Conservation (phyloP, 371 early-diverging fungal genomes). For the Mucor plumbeus region DNA sequence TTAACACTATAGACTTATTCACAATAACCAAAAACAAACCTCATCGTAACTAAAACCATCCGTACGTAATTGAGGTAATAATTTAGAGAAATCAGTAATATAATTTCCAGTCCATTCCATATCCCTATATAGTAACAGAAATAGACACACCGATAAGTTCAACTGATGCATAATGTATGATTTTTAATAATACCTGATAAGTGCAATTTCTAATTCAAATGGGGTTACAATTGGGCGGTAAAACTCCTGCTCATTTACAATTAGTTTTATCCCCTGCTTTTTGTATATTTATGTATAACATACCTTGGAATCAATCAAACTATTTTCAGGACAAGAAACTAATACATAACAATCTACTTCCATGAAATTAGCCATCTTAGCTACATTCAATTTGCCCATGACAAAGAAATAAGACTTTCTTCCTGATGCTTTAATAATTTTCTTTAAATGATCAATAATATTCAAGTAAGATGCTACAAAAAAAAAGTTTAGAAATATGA, state of each 20-base stretch:
- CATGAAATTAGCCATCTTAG: slow-evolving; percentile 95
- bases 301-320: slow-evolving; percentile 87
- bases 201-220: slow-evolving; percentile 86
- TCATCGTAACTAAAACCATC: slow-evolving; percentile 52
- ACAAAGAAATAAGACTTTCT: slow-evolving; percentile 91
- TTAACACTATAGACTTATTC: not conserved
- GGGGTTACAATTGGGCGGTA: slow-evolving; percentile 93
- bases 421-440: slow-evolving; percentile 71
- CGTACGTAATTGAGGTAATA: slow-evolving; percentile 56
- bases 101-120: slow-evolving; percentile 83
- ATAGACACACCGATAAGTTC: slow-evolving; percentile 10
- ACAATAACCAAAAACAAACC: slow-evolving; percentile 19
- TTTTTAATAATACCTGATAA: slow-evolving; percentile 53
- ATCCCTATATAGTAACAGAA: slow-evolving; percentile 25
- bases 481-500: not conserved
- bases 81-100: slow-evolving; percentile 71
- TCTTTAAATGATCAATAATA: slow-evolving; percentile 81
- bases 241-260: slow-evolving; percentile 66
- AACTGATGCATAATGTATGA: not conserved
- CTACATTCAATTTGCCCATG: slow-evolving; percentile 93
- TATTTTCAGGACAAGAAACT: slow-evolving; percentile 94
- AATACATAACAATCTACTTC: slow-evolving; percentile 93
- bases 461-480: slow-evolving; percentile 78
- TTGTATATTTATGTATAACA: not conserved
- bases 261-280: slow-evolving; percentile 7